phyloP scores from a whole-genome alignment of 768 basidiomycete species.

The Trametes villosa region DNA sequence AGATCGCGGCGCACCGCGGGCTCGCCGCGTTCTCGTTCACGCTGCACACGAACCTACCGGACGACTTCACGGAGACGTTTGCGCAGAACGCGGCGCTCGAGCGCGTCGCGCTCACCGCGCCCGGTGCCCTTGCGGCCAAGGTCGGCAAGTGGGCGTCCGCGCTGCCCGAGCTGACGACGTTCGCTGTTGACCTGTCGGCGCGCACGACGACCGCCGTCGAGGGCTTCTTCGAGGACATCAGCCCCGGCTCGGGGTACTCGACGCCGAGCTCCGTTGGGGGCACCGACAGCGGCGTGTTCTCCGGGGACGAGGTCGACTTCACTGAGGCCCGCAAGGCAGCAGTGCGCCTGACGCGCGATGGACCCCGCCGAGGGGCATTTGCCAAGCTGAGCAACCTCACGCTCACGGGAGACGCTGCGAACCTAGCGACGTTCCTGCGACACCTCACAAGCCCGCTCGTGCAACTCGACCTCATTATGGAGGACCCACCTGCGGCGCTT shows the following conservation, averaged over 20 bases:
- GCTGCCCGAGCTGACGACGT: constrained; percentile 60
- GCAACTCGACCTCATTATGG: constrained; percentile 76
- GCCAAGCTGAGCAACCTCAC: constrained; percentile 60
- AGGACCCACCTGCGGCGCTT: constrained; percentile 73
- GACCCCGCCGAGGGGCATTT: constrained; percentile 60
- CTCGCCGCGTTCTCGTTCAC: constrained; percentile 72
- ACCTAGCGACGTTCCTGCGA: constrained; percentile 72
- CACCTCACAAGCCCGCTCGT: constrained; percentile 67
- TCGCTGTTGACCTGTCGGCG: constrained; percentile 75
- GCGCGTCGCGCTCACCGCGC: constrained; percentile 67
- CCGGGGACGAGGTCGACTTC: constrained; percentile 77
- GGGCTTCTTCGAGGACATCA: constrained; percentile 77
- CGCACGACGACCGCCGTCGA: constrained; percentile 72
- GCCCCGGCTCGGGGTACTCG: constrained; percentile 64
- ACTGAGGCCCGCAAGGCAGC: constrained; percentile 73
- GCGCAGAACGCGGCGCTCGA: constrained; percentile 61
- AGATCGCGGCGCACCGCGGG: constrained; percentile 64
- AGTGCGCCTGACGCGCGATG: constrained; percentile 64
- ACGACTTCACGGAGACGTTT: constrained; percentile 69
- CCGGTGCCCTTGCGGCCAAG: constrained; percentile 70
- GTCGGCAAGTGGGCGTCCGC: constrained; percentile 78
- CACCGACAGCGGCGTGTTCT: constrained; percentile 79
- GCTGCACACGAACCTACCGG: constrained; percentile 71
- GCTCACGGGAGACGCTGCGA: constrained; percentile 70
- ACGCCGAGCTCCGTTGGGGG: constrained; percentile 71